Evolutionary conservation across 1,139 yeast species (phyloP).

Genomic region (Suhomyces choctaworum): DNA sequence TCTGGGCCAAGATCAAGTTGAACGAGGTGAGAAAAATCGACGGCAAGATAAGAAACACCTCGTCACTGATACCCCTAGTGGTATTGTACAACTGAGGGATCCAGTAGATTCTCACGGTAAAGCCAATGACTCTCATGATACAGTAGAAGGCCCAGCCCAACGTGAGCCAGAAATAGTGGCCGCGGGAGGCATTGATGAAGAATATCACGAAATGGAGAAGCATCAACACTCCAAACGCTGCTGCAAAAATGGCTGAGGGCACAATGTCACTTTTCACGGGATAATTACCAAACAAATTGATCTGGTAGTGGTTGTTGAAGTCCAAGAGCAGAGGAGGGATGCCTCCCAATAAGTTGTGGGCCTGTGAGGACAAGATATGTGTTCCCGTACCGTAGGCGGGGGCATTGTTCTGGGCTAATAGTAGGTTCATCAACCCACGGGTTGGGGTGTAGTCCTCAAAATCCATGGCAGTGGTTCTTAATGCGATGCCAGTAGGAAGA

Average conservation of each 20-base stretch:
- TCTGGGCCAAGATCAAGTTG: conserved; percentile 43
- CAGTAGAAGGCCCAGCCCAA: conserved; percentile 36
- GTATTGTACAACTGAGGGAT: conserved; percentile 26
- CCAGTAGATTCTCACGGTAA: conserved; percentile 35
- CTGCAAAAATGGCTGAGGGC: conserved; percentile 35
- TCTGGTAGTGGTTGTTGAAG: conserved; percentile 24
- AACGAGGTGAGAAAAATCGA: conserved; percentile 36
- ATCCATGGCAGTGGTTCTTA: conserved; percentile 3
- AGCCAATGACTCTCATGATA: conserved; percentile 32
- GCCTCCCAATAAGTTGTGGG: conserved; percentile 26
- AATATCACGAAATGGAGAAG: conserved; percentile 31
- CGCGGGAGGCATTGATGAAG: conserved; percentile 32
- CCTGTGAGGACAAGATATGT: conserved; percentile 17
- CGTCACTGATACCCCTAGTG: conserved; percentile 32
- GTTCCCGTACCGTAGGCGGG: conserved; percentile 26
- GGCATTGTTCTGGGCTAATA: conserved; percentile 18
- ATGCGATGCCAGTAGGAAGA: background rate
- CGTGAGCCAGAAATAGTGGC: conserved; percentile 38
- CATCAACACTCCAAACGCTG: conserved; percentile 27
- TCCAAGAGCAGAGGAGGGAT: conserved; percentile 25
- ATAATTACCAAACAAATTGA: conserved; percentile 38
- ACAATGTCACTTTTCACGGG: conserved; percentile 31
- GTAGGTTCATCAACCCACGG: conserved; percentile 19
- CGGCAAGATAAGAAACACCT: conserved; percentile 37
- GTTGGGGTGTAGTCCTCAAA: conserved; percentile 14